These are phyloP conservation scores for Babesia microti DNA, from an alignment of 169 alveolate genomes.

Conservation along the genomic window DNA sequence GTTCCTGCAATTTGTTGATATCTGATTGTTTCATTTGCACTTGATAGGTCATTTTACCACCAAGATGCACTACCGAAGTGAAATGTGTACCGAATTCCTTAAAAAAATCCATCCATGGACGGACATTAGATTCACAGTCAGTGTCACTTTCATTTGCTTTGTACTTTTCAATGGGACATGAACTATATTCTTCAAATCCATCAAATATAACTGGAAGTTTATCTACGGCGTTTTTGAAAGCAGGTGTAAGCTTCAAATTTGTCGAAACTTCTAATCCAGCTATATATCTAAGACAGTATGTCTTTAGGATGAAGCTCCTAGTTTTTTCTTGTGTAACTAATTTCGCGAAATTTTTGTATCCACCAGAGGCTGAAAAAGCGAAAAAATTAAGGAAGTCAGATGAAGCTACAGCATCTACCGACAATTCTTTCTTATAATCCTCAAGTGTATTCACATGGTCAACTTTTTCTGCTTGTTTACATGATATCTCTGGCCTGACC, in stretches of 20 bases:
- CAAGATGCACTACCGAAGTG: constrained; percentile 59
- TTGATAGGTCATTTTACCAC: constrained; percentile 70
- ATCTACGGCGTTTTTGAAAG: constrained; percentile 49
- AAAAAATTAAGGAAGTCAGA: constrained; percentile 44
- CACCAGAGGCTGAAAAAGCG: constrained; percentile 63
- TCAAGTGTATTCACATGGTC: constrained; percentile 44
- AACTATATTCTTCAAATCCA: constrained; percentile 27
- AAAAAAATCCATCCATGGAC: constrained; percentile 62
- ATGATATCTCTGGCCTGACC: constrained; percentile 65
- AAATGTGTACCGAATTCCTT: constrained; percentile 66
- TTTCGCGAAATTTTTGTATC: constrained; percentile 55
- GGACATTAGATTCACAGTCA: constrained; percentile 42
- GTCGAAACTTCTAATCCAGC: constrained; percentile 52
- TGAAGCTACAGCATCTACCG: constrained; percentile 62
- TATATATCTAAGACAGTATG: constrained; percentile 66
- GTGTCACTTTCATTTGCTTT: constrained; percentile 36
- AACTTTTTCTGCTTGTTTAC: constrained; percentile 61
- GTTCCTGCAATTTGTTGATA: constrained; percentile 39
- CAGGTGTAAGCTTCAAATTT: constrained; percentile 28
- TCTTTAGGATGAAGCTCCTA: constrained; percentile 53
- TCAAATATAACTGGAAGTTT: constrained; percentile 52
- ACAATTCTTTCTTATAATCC: constrained; percentile 55
- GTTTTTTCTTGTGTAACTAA: constrained; percentile 35
- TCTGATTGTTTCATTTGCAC: constrained; percentile 50
- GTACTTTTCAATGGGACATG: constrained; percentile 52